phyloP scores from a whole-genome alignment of 805 yeast genomes.

The Kluyveromyces wickerhamii region DNA sequence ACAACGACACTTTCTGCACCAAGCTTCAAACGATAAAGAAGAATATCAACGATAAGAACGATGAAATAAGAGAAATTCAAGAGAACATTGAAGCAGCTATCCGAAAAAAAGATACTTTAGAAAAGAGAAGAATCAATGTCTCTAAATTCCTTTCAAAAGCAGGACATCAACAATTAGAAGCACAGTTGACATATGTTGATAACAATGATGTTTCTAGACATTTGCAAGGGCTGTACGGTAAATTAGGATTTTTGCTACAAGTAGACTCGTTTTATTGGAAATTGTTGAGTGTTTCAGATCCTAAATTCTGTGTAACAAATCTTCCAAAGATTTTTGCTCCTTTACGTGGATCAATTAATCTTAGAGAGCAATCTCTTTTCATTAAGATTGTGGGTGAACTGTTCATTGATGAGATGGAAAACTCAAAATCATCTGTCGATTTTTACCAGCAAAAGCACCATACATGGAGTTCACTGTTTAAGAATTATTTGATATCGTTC shows the following conservation, averaged over 20 bases:
- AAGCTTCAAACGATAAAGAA: conserved; percentile 61
- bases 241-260: conserved; percentile 73
- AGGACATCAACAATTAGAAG: conserved; percentile 4
- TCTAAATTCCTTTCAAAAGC: conserved; percentile 8
- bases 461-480: conserved; percentile 39
- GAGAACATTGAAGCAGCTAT: conserved; percentile 68
- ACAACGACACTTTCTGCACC: conserved; percentile 63
- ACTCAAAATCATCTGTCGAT: conserved; percentile 15
- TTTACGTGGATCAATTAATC: conserved; percentile 24
- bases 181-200: conserved; percentile 1
- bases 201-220: conserved; percentile 9
- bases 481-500: conserved; percentile 34
- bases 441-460: conserved; percentile 22
- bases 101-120: conserved; percentile 67
- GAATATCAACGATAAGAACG: conserved; percentile 59
- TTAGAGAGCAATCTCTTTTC: conserved; percentile 64
- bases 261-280: conserved; percentile 71
- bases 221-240: conserved; percentile 44
- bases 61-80: conserved; percentile 63
- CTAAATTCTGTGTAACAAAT: conserved; percentile 22
- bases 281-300: conserved; percentile 38
- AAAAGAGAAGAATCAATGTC: conserved; percentile 68
- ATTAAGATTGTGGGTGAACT: conserved; percentile 47
- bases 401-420: conserved; percentile 35
- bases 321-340: conserved; percentile 25